phyloP scores from a whole-genome alignment of 768 basidiomycete genomes.

The Termitomyces sp. region DNA sequence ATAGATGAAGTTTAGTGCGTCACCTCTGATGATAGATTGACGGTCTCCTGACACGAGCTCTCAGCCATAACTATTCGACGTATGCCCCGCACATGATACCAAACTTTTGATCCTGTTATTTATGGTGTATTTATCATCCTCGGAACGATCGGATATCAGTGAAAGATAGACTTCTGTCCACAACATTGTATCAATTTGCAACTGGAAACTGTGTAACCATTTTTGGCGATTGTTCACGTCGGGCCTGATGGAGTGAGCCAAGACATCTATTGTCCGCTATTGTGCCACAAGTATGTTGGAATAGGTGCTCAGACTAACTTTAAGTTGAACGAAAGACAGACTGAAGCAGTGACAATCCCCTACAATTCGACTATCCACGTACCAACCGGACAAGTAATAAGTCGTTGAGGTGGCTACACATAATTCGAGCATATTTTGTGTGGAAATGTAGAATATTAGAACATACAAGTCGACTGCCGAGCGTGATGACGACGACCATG shows the following conservation, averaged over 20 bases:
- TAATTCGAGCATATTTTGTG: background rate
- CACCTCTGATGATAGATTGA: background rate
- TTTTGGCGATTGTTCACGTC: background rate
- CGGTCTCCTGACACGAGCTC: background rate
- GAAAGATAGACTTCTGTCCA: background rate
- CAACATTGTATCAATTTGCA: background rate
- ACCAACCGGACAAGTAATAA: background rate
- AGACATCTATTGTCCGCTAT: background rate
- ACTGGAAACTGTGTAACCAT: background rate
- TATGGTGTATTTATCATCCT: background rate
- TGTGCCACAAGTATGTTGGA: background rate
- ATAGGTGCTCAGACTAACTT: background rate
- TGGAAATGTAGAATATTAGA: background rate
- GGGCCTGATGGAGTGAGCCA: background rate
- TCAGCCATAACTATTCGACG: background rate
- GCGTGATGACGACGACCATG: constrained; percentile 29
- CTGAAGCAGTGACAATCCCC: background rate
- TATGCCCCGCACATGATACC: background rate
- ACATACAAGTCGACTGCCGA: constrained; percentile 15
- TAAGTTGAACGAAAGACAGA: background rate
- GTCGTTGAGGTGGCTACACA: background rate
- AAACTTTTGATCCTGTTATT: background rate
- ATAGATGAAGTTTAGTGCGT: constrained; percentile 17
- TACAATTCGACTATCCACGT: background rate
- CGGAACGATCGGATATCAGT: background rate